Base-by-base conservation (phyloP, 1,139 yeast genomes). In the Kluyveromyces marxianus region DNA sequence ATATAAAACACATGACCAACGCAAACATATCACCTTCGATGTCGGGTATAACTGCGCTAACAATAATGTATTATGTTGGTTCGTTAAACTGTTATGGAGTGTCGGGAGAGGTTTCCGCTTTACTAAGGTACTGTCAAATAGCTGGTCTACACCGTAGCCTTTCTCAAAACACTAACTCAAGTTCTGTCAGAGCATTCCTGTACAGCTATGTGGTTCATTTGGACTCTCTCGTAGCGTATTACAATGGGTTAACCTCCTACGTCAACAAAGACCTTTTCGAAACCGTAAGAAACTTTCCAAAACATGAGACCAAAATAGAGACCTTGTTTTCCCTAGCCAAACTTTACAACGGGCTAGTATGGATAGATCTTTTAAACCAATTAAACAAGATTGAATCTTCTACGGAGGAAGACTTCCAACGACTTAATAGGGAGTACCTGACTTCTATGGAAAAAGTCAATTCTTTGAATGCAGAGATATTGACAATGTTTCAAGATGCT, bases 131-230 rank as follows among this genome's bases (percentile, higher is more conserved):
- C 31, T 39, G 37, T 25, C 42, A 39, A 32, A 39, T 39, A 7
- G 33, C 37, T 8, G 42, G 42, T 24, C 30, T 39, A 6, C 42
- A 39, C n/a, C 36, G 42, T 10, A 39, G 42, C 25, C 36, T 39
- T 8, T 25, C 37, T 7, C 10, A 25, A 3, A 27, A n/a, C 25
- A 25, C 36, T 3, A 27, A 32, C 30, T 7, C 30, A 6, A 39
- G 33, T 4, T 34, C 42, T 7, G 29, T 33, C 4, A 32, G 42
- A 7, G 36, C 31, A 25, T 39, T 39, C n/a, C 27, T 39, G 14
- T 39, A 39, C 37, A 39, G 42, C 25, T 33, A 39, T 8, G 37
- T 39, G 25, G 32, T 39, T 3, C 26, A 39, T 25, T n/a, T 39
- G 31, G 42, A 39, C 25, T 27, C 42, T 7, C 33, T 39, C 37